phyloP scores from a whole-genome alignment of 2,329 filamentous ascomycete genomes.

The Fusarium sp. region DNA sequence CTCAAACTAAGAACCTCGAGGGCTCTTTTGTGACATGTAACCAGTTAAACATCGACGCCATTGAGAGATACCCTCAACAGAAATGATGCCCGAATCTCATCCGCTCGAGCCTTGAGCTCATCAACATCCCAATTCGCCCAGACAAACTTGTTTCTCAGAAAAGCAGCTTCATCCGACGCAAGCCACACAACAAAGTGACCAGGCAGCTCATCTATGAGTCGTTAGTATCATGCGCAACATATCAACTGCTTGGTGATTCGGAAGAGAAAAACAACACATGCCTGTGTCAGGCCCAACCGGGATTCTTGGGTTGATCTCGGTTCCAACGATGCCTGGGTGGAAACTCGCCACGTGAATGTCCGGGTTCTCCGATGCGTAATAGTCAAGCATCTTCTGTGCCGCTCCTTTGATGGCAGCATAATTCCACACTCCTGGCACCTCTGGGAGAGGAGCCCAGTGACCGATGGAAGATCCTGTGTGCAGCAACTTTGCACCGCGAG shows the following conservation, averaged over 20 bases:
- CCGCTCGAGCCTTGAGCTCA: neutral
- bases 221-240: rapidly evolving
- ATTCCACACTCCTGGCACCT: constrained; percentile 28
- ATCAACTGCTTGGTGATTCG: neutral
- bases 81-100: neutral
- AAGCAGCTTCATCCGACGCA: neutral
- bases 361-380: constrained; percentile 51
- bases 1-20: no score
- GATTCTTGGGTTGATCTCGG: constrained; percentile 45
- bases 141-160: constrained; percentile 5
- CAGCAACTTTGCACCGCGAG: constrained; percentile 31
- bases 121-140: constrained; percentile 20
- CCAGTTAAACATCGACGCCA: neutral
- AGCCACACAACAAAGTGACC: constrained; percentile 26
- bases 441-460: constrained; percentile 34
- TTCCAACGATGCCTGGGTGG: constrained; percentile 57
- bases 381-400: constrained; percentile 50
- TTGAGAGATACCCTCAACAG: neutral
- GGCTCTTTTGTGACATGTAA: no score
- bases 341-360: constrained; percentile 51
- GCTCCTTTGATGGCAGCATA: constrained; percentile 54
- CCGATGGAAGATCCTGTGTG: constrained; percentile 37
- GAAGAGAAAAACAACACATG: neutral
- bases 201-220: neutral
- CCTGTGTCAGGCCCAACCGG: constrained; percentile 1